phyloP scores from a whole-genome alignment of 208 protist genomes.

The Phytomonas sp. region DNA sequence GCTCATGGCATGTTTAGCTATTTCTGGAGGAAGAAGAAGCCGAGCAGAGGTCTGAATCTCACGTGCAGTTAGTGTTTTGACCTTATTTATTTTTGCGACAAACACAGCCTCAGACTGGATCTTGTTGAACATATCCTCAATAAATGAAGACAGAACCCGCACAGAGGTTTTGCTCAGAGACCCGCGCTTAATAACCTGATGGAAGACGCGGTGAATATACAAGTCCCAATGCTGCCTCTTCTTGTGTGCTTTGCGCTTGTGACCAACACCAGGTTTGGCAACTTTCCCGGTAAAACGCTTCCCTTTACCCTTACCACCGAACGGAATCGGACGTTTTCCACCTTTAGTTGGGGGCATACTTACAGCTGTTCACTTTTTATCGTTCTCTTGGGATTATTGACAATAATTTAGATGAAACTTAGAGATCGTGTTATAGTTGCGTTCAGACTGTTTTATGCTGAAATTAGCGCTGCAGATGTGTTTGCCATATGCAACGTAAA shows the following conservation, averaged over 20 bases:
- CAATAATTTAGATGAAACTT: not conserved
- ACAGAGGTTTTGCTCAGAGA: conserved; percentile 96
- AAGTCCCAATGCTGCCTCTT: conserved; percentile 82
- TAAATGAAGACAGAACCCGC: conserved; percentile 97
- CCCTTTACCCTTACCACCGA: conserved; percentile 95
- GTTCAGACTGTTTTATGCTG: not conserved
- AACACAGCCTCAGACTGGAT: conserved; percentile 95
- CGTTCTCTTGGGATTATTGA: not conserved
- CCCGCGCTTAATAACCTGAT: conserved; percentile 96
- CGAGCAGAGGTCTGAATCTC: conserved; percentile 98
- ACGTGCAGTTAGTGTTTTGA: conserved; percentile 93
- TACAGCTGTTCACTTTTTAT: not conserved
- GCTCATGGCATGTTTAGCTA: conserved; percentile 98
- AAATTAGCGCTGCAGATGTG: not conserved
- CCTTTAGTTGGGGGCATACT: conserved; percentile 84
- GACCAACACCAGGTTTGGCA: conserved; percentile 70
- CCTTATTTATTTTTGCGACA: conserved; percentile 96
- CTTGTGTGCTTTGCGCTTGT: conserved; percentile 57
- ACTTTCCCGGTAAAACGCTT: conserved; percentile 95
- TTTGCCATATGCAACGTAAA: not conserved
- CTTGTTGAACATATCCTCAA: conserved; percentile 98
- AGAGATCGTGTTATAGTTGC: not conserved
- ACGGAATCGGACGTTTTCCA: conserved; percentile 73
- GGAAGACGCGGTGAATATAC: conserved; percentile 94
- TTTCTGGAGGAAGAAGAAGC: conserved; percentile 96